These are phyloP conservation scores for Cladosporium sp. DNA, from an alignment of 2,329 filamentous ascomycete species.

Conservation along the genomic window DNA sequence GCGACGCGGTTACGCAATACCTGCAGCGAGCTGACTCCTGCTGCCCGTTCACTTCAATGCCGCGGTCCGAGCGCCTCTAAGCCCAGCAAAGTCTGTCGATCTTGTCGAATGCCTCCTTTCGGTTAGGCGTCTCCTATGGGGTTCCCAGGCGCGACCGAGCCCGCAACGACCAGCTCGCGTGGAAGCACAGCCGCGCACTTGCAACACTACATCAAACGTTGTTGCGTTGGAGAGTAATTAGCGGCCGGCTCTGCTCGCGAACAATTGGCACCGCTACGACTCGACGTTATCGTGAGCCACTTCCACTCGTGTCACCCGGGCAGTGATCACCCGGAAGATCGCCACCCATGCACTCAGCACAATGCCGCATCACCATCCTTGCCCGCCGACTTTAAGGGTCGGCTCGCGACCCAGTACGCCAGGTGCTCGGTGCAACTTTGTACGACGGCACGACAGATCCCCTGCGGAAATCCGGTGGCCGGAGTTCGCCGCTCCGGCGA, in stretches of 20 bases:
- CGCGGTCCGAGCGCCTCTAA: background rate
- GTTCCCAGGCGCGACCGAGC: background rate
- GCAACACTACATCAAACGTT: background rate
- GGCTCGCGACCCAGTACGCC: constrained; percentile 7
- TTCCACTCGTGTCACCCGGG: no score
- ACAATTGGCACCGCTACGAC: no score
- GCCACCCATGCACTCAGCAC: background rate
- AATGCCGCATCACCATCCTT: background rate
- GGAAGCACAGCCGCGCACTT: constrained; percentile 1
- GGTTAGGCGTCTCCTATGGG: background rate
- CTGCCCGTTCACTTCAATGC: background rate
- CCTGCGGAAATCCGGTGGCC: background rate
- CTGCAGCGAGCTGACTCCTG: constrained; percentile 8
- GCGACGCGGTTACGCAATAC: constrained; percentile 6
- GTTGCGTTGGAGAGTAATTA: no score
- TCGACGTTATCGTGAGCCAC: no score
- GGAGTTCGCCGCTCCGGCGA: constrained; percentile 1
- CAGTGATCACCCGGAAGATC: background rate
- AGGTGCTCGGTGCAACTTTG: constrained; percentile 1
- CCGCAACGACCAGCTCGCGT: constrained; percentile 4
- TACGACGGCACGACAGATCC: background rate
- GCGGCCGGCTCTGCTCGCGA: no score
- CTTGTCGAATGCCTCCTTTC: constrained; percentile 4
- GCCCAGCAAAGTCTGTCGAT: background rate
- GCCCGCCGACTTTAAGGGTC: background rate